Conservation (phyloP, 257 asterid genomes). For the Solanum virginianum region DNA sequence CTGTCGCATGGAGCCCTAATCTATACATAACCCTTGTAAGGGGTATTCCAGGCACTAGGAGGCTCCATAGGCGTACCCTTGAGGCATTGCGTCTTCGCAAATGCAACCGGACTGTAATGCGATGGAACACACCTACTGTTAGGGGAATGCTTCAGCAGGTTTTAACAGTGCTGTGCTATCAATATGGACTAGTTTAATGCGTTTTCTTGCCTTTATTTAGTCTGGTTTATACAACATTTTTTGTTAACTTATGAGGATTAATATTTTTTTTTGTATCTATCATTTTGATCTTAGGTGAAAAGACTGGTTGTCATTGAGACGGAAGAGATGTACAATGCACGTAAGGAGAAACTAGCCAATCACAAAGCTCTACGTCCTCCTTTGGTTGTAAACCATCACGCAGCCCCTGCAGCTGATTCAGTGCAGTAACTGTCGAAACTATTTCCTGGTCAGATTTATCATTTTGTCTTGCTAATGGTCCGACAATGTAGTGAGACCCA, state of each 20-base stretch:
- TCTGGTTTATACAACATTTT: neutral
- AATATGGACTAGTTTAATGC: neutral
- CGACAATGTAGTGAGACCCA: neutral
- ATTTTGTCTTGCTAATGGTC: neutral
- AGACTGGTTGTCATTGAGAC: slow-evolving; percentile 69
- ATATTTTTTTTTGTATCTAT: neutral
- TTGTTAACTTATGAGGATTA: neutral
- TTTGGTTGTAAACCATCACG: slow-evolving; percentile 37
- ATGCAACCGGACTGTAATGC: slow-evolving; percentile 79
- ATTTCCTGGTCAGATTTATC: slow-evolving; percentile 7
- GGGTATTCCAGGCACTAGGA: slow-evolving; percentile 93
- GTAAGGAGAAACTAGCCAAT: slow-evolving; percentile 42
- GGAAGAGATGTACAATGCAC: slow-evolving; percentile 64
- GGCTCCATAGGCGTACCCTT: slow-evolving; percentile 86
- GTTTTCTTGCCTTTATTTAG: neutral
- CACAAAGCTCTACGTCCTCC: slow-evolving; percentile 68
- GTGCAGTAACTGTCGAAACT: slow-evolving; percentile 6
- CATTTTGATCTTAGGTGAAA: slow-evolving; percentile 34
- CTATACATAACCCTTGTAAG: slow-evolving; percentile 86
- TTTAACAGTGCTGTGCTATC: neutral
- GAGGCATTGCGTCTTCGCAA: slow-evolving; percentile 84
- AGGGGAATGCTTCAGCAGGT: slow-evolving; percentile 98
- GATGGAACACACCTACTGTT: slow-evolving; percentile 76
- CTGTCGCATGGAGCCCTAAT: slow-evolving; percentile 84
- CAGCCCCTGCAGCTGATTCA: slow-evolving; percentile 17